Base-by-base conservation (phyloP, 345 rosid genomes). In the Brassica incana region DNA sequence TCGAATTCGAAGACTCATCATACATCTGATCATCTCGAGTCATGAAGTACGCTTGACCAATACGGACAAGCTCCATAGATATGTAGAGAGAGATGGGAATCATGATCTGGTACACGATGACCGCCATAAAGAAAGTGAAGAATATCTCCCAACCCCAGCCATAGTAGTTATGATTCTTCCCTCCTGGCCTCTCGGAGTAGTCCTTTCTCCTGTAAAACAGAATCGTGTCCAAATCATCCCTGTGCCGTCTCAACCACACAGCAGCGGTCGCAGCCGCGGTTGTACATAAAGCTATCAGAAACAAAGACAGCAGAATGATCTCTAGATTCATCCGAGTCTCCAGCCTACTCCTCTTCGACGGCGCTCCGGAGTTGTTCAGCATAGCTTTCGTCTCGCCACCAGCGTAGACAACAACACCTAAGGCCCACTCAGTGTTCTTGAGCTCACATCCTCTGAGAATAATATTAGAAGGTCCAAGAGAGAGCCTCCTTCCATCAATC, bases 1-100 rank as follows among this genome's bases (percentile, higher is more conserved):
- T 87, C 69, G 98, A 81, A 72, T 90, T 76, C 7, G 98, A 86
- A 60, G 91, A 85, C 90, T 93, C 91, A 52, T 96, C 97, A 40
- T 85, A 92, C 95, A 96, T 87, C 18, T 84, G 85, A 12, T 72
- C 58, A 78, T 96, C 98, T 48, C 85, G 85, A 69, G 91, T 86
- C 99, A 96, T 96, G 91, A 96, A 92, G 86, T 88, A 96, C 8
- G 98, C 97, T 84, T 96, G 99, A 78, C 99, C 99, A 84, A 87
- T 87, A 72, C 99, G 93, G 38, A 96, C 98, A 84, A 96, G 97
- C 86, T 96, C 99, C 99, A 96, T 96, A 14, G 99, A 96, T 81
- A 96, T 96, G 88, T 96, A 96, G 83, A 96, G 86, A 62, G 99
- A 93, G 73, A 96, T 96, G 30, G 99, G 99, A 81, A 96, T 96